These are phyloP conservation scores for Lactuca sativa DNA, from an alignment of 129 eudicot genomes.

Conservation along the genomic window DNA sequence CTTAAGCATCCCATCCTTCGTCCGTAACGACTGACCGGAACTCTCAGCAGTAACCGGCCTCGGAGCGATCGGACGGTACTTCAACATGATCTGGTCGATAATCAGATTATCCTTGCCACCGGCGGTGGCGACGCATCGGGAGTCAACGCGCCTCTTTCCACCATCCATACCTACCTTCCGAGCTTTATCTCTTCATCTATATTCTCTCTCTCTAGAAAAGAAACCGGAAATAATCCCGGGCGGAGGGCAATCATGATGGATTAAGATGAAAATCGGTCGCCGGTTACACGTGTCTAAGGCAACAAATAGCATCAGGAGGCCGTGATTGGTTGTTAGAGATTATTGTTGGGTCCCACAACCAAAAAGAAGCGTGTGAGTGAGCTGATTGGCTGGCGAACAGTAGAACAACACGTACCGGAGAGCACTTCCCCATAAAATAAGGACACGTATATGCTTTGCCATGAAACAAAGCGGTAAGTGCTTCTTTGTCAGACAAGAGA, in stretches of 20 bases:
- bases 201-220: conserved; percentile 21
- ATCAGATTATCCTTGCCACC: conserved; percentile 21
- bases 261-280: conserved; percentile 30
- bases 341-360: conserved; percentile 26
- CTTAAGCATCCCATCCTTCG: conserved; percentile 3
- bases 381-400: conserved; percentile 18
- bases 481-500: conserved; percentile 40
- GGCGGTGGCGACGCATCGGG: conserved; percentile 15
- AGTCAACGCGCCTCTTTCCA: conserved; percentile 23
- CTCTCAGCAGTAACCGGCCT: conserved; percentile 39
- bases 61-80: conserved; percentile 78
- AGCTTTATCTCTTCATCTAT: background rate
- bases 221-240: conserved; percentile 26
- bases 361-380: conserved; percentile 29
- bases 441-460: conserved; percentile 48
- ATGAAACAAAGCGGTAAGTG: conserved; percentile 39
- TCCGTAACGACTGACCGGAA: conserved; percentile 19
- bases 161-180: conserved; percentile 29
- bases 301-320: conserved; percentile 9
- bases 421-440: conserved; percentile 33
- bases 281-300: conserved; percentile 65
- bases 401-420: conserved; percentile 29
- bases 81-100: conserved; percentile 60
- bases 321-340: conserved; percentile 51
- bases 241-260: conserved; percentile 23